Conservation (phyloP, 495 filamentous ascomycete species). For the Trichoderma orchidacearum region DNA sequence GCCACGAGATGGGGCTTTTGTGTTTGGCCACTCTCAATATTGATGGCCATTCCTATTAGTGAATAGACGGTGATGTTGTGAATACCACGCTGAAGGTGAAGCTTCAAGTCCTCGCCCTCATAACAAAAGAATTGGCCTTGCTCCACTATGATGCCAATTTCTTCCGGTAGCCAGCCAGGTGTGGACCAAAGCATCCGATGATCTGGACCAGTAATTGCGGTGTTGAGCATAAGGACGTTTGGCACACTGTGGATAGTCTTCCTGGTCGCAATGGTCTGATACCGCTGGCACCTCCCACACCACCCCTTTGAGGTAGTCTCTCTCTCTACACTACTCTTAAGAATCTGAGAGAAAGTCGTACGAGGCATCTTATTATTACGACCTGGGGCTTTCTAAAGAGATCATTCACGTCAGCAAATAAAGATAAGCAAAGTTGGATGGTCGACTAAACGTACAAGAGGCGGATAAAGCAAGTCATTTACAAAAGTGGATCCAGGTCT, state of each 20-base stretch:
- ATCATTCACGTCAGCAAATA: slow-evolving; percentile 1
- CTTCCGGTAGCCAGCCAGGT: slow-evolving; percentile 80
- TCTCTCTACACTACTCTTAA: slow-evolving; percentile 77
- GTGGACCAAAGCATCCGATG: slow-evolving; percentile 71
- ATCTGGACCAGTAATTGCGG: slow-evolving; percentile 55
- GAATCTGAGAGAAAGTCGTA: slow-evolving; percentile 60
- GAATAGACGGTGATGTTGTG: slow-evolving; percentile 76
- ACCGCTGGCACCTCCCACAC: slow-evolving; percentile 78
- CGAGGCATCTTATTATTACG: slow-evolving; percentile 41
- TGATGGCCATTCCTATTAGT: slow-evolving; percentile 77
- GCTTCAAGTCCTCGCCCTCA: slow-evolving; percentile 71
- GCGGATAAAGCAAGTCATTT: slow-evolving; percentile 78
- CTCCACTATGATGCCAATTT: slow-evolving; percentile 78
- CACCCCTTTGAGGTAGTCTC: slow-evolving; percentile 74
- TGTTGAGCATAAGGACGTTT: slow-evolving; percentile 71
- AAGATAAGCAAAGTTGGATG: background rate
- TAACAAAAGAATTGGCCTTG: slow-evolving; percentile 75
- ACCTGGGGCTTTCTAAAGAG: slow-evolving; percentile 19
- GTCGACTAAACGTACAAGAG: slow-evolving; percentile 24
- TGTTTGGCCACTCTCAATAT: slow-evolving; percentile 69
- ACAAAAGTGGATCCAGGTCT: slow-evolving; percentile 54
- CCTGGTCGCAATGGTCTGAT: slow-evolving; percentile 65
- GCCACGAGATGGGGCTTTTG: slow-evolving; percentile 87
- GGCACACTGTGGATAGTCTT: slow-evolving; percentile 71
- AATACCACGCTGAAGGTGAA: slow-evolving; percentile 46